Conservation (phyloP, 495 filamentous ascomycete species). For the Aspergillus ostianus region DNA sequence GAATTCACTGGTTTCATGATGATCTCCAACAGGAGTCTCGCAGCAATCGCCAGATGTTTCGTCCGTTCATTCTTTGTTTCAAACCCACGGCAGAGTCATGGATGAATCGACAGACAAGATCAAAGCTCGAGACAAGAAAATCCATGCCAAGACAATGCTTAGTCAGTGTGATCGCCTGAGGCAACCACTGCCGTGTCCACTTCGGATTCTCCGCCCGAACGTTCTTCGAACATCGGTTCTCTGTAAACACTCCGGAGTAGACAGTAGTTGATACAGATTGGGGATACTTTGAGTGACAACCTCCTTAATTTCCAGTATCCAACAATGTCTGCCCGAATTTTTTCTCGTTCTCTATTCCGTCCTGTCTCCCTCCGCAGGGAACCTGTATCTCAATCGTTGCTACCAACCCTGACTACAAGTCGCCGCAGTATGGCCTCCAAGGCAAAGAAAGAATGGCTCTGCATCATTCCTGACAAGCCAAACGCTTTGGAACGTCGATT, state of each 20-base stretch:
- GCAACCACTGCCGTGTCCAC: too few species aligned
- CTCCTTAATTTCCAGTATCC: background rate
- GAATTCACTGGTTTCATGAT: background rate
- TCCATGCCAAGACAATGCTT: too few species aligned
- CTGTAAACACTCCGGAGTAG: too few species aligned
- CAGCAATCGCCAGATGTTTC: background rate
- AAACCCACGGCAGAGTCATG: too few species aligned
- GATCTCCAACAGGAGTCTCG: background rate
- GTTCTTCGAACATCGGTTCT: too few species aligned
- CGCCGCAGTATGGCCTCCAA: background rate
- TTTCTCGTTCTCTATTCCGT: background rate
- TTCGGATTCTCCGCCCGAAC: too few species aligned
- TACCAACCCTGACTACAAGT: background rate
- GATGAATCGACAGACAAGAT: too few species aligned
- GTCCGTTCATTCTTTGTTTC: too few species aligned
- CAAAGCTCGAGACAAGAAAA: too few species aligned
- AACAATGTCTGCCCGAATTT: background rate
- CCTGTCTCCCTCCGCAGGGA: background rate
- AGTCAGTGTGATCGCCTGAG: too few species aligned
- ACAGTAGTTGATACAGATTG: too few species aligned
- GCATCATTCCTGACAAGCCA: slow-evolving; percentile 24
- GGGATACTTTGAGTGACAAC: background rate
- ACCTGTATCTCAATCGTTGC: background rate
- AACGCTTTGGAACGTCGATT: slow-evolving; percentile 14
- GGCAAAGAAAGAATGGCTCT: slow-evolving; percentile 20